Evolutionary conservation across 805 yeast species (phyloP).

Genomic region (Lipomyces sp.): DNA sequence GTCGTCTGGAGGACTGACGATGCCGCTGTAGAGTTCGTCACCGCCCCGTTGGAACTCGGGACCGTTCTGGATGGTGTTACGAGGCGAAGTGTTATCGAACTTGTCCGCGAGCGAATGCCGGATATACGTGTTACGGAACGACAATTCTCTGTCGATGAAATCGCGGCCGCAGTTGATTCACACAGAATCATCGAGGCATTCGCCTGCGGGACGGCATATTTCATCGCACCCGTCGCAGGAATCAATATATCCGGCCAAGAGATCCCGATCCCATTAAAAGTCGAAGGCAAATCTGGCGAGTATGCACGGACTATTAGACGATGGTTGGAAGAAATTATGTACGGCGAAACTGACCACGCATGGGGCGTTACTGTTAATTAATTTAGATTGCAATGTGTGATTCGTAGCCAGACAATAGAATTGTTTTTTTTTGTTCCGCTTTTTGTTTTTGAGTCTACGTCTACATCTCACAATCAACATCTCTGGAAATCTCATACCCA

Average conservation of each 20-base stretch:
- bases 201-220: slow-evolving; percentile 60
- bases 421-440: too few species aligned
- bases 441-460: too few species aligned
- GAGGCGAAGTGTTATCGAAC: slow-evolving; percentile 54
- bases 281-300: slow-evolving; percentile 50
- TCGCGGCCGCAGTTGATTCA: slow-evolving; percentile 52
- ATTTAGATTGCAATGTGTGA: background rate
- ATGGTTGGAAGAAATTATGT: slow-evolving; percentile 39
- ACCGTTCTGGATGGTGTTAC: slow-evolving; percentile 60
- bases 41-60: slow-evolving; percentile 58
- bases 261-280: slow-evolving; percentile 51
- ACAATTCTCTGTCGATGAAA: slow-evolving; percentile 54
- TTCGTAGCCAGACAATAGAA: background rate
- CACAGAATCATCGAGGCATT: slow-evolving; percentile 59
- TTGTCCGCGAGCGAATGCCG: slow-evolving; percentile 46
- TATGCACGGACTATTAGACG: slow-evolving; percentile 47
- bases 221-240: slow-evolving; percentile 55
- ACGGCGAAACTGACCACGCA: slow-evolving; percentile 40
- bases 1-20: slow-evolving; percentile 49
- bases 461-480: too few species aligned
- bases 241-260: slow-evolving; percentile 54
- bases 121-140: slow-evolving; percentile 49
- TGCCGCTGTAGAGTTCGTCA: slow-evolving; percentile 50
- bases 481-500: too few species aligned
- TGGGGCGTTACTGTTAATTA: slow-evolving; percentile 33